These are phyloP conservation scores for Escallonia herrerae DNA, from an alignment of 129 eudicot genomes.

Conservation along the genomic window DNA sequence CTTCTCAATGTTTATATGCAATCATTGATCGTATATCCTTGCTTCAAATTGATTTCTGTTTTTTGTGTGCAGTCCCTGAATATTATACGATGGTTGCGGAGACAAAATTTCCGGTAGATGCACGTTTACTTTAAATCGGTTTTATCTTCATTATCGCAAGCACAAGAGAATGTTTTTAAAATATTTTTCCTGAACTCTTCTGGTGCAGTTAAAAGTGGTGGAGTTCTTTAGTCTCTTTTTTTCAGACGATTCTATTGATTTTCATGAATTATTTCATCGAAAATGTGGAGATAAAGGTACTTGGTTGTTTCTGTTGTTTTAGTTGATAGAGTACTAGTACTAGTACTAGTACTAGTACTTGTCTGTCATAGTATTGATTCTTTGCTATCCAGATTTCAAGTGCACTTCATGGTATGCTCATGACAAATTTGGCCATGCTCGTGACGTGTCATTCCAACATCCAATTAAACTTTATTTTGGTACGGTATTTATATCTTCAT, in stretches of 20 bases:
- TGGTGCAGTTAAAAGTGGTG: constrained; percentile 65
- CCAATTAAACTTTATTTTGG: constrained; percentile 93
- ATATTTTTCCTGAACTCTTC: constrained; percentile 5
- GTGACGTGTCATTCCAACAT: constrained; percentile 83
- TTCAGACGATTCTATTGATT: constrained; percentile 61
- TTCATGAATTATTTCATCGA: constrained; percentile 66
- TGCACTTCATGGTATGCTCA: constrained; percentile 71
- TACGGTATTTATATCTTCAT: constrained; percentile 24
- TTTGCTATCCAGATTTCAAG: constrained; percentile 44
- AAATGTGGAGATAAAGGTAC: constrained; percentile 93
- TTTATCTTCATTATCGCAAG: not conserved
- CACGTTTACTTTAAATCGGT: not conserved
- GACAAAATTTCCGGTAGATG: constrained; percentile 71
- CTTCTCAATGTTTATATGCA: too few relatives aligned
- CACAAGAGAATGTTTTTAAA: constrained; percentile 1
- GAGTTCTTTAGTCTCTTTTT: constrained; percentile 70
- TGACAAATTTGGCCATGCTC: constrained; percentile 65
- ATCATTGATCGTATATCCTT: too few relatives aligned
- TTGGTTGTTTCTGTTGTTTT: constrained; percentile 6
- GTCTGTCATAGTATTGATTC: not conserved
- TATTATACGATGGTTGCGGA: constrained; percentile 68
- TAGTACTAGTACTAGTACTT: not conserved
- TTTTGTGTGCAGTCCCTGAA: constrained; percentile 66
- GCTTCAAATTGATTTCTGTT: not conserved
- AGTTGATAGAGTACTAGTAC: constrained; percentile 1